phyloP scores from a whole-genome alignment of 306 rosid genomes.

The Lathyrus sativus region DNA sequence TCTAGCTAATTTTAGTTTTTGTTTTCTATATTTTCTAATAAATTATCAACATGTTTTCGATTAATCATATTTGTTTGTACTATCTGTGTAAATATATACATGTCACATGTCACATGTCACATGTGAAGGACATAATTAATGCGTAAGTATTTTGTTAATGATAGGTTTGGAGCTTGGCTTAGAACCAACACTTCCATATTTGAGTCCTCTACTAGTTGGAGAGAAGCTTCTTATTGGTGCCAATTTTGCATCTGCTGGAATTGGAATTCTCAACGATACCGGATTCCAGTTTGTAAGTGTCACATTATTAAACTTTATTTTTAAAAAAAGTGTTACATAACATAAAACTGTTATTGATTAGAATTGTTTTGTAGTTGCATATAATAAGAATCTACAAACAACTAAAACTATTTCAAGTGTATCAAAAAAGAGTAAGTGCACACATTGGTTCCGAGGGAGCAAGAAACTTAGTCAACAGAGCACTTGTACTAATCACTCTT shows the following conservation, averaged over 20 bases:
- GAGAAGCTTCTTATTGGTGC: conserved; percentile 73
- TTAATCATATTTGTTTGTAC: background rate
- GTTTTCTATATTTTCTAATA: background rate
- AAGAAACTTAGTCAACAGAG: conserved; percentile 50
- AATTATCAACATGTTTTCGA: background rate
- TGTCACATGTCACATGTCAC: conserved; percentile 13
- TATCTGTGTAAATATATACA: background rate
- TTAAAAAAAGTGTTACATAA: too few relatives aligned
- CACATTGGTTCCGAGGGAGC: conserved; percentile 58
- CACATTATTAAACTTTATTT: background rate
- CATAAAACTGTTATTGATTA: too few relatives aligned
- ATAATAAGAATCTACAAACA: conserved; percentile 71
- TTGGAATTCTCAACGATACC: conserved; percentile 86
- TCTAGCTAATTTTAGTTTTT: background rate
- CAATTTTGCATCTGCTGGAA: conserved; percentile 92
- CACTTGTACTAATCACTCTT: conserved; percentile 67
- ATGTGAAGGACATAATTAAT: background rate
- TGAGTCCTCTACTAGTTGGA: conserved; percentile 69
- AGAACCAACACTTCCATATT: conserved; percentile 73
- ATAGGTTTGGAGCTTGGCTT: conserved; percentile 74
- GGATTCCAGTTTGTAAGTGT: conserved; percentile 83
- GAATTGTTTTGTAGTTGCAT: conserved; percentile 51
- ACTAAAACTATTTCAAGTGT: conserved; percentile 56
- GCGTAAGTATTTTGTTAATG: background rate
- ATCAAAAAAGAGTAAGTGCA: conserved; percentile 58